Evolutionary conservation across 2,329 filamentous ascomycete genomes (phyloP), one percentile per base, ranked within the genome.

Genomic region (Epichloe gansuensis): DNA sequence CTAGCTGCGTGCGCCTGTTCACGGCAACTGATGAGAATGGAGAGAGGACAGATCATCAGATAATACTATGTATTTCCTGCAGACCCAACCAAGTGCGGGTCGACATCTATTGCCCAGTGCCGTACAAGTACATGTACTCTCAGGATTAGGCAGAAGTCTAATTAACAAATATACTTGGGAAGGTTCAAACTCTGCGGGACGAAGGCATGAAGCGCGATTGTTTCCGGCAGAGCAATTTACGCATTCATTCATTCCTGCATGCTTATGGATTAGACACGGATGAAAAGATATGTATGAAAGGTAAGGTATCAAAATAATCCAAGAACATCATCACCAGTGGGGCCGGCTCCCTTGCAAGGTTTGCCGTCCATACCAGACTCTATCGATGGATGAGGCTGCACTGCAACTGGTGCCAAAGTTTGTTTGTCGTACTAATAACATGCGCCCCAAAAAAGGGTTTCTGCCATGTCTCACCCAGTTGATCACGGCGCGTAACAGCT

Each of bases 291-390:
- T 21, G 17, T 21, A 21, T 21, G 17, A 21, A 21, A 21, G 17
- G 17, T 21, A 21, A 21, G 17, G 2, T n/a, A n/a, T n/a, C n/a
- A n/a, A n/a, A n/a, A n/a, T n/a, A n/a, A n/a, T n/a, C n/a, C 9
- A 42, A 42, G 9, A 42, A 2, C 41, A 17, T 23, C 41, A 43
- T 43, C 11, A 5, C 41, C 21, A 11, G n/a, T 21, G n/a, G 17
- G 6, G 21, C 41, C 23, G 25, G 34, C 21, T 34, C 13, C 21
- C n/a, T 17, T 13, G 34, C 50, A 51, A 54, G 48, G 52, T 54
- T 54, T 48, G 31, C 38, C 11, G n/a, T 48, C 38, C 52, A 54
- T 54, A 17, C 52, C 52, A 54, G 52, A 50, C 47, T 17, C 21
- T 17, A 23, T 15, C 9, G 21, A 49, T 48, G 34, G 25, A 28